Percentiles rank a stretch among this genome's conserved stretches.
These are phyloP conservation scores for Pyronema omphalodes DNA, from an alignment of 495 filamentous ascomycete genomes.

Conservation along the genomic window DNA sequence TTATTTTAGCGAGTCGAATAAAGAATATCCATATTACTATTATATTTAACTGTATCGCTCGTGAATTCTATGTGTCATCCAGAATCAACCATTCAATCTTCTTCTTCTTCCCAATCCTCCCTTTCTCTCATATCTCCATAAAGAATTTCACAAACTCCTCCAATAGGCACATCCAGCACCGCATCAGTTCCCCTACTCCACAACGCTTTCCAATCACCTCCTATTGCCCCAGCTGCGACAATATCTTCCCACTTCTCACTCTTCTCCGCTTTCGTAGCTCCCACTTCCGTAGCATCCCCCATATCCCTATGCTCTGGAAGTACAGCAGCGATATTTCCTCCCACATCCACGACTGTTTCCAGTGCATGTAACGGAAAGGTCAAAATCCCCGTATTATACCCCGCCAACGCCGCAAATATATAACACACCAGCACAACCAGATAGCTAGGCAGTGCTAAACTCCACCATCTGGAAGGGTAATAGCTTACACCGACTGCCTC, in stretches of 20 bases:
- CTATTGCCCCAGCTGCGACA: conserved; percentile 14
- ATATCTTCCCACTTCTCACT: conserved; percentile 22
- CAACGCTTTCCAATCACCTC: conserved; percentile 49
- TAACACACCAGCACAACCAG: conserved; percentile 77
- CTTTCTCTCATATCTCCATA: conserved; percentile 41
- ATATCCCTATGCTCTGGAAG: conserved; percentile 46
- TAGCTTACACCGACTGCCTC: conserved; percentile 89
- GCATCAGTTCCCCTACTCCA: conserved; percentile 94
- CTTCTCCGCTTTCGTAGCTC: conserved; percentile 11
- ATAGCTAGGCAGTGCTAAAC: conserved; percentile 73
- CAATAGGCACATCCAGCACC: conserved; percentile 90
- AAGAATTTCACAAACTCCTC: conserved; percentile 87
- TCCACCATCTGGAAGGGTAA: conserved; percentile 96
- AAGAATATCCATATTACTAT: too few relatives aligned
- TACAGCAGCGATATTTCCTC: conserved; percentile 65
- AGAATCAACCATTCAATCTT: background rate
- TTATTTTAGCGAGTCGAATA: too few relatives aligned
- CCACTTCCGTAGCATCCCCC: conserved; percentile 26
- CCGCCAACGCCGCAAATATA: conserved; percentile 83
- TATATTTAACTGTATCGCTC: background rate
- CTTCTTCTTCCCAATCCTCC: conserved; percentile 17
- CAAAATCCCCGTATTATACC: conserved; percentile 75
- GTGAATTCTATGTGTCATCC: background rate
- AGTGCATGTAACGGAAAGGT: conserved; percentile 63
- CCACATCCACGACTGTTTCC: conserved; percentile 85